A percentile compares a stretch with the other conserved stretches of the same genome.
Evolutionary conservation across 257 asterid genomes (phyloP).

Genomic region (Buddleja alternifolia): DNA sequence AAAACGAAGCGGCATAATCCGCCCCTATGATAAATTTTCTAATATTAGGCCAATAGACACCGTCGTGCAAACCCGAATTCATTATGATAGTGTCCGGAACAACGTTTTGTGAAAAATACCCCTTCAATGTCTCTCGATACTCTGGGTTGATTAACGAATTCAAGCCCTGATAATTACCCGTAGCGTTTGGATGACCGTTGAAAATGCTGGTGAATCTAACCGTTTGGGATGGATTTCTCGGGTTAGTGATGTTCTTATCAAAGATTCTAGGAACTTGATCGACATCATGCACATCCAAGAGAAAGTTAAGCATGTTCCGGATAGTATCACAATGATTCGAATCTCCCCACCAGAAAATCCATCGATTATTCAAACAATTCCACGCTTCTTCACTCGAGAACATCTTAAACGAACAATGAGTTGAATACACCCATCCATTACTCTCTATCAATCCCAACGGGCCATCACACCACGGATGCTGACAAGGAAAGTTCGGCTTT

Average conservation of each 20-base stretch:
- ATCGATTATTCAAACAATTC: slow-evolving; percentile 61
- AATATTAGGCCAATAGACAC: slow-evolving; percentile 65
- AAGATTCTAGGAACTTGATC: slow-evolving; percentile 59
- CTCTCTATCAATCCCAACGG: slow-evolving; percentile 74
- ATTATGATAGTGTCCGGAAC: slow-evolving; percentile 81
- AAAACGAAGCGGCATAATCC: slow-evolving; percentile 67
- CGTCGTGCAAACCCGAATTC: slow-evolving; percentile 94
- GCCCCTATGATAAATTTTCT: slow-evolving; percentile 60
- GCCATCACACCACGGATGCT: slow-evolving; percentile 81
- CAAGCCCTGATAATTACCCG: slow-evolving; percentile 72
- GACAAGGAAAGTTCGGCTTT: slow-evolving; percentile 62
- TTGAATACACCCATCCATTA: slow-evolving; percentile 89
- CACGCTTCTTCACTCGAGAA: slow-evolving; percentile 57
- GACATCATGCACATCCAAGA: slow-evolving; percentile 54
- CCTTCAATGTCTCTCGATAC: slow-evolving; percentile 50
- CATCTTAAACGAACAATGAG: slow-evolving; percentile 91
- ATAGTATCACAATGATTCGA: slow-evolving; percentile 91
- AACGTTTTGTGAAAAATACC: slow-evolving; percentile 51
- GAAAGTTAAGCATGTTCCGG: slow-evolving; percentile 70
- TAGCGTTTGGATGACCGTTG: slow-evolving; percentile 74
- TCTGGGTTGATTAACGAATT: slow-evolving; percentile 52
- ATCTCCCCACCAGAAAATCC: slow-evolving; percentile 99
- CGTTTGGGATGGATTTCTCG: slow-evolving; percentile 57
- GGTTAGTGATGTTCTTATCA: slow-evolving; percentile 79
- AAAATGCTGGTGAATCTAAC: slow-evolving; percentile 81